These are phyloP conservation scores for Yamadazyma kitorensis DNA, from an alignment of 805 yeast species.

Conservation along the genomic window DNA sequence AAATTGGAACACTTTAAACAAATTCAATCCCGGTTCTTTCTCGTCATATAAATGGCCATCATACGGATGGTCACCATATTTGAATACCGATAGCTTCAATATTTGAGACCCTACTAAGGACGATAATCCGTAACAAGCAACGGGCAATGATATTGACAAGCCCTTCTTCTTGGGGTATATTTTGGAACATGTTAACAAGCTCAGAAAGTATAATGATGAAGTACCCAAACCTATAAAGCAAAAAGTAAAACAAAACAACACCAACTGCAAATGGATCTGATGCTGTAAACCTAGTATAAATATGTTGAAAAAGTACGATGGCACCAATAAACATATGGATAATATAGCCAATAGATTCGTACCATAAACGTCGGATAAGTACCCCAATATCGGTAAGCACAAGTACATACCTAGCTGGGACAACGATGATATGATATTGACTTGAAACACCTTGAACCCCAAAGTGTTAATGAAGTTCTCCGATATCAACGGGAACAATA, in stretches of 20 bases:
- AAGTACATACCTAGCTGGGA: conserved; percentile 81
- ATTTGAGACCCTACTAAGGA: conserved; percentile 71
- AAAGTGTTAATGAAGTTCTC: conserved; percentile 59
- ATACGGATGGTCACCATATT: conserved; percentile 10
- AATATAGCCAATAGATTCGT: conserved; percentile 67
- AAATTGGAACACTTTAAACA: conserved; percentile 50
- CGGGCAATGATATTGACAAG: conserved; percentile 83
- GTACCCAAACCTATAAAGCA: conserved; percentile 68
- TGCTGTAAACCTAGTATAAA: not conserved
- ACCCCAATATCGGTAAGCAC: conserved; percentile 78
- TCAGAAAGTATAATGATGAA: conserved; percentile 66
- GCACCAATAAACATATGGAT: conserved; percentile 59
- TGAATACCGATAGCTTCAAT: conserved; percentile 42
- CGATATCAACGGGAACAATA: conserved; percentile 78
- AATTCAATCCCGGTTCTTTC: conserved; percentile 45
- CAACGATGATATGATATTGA: conserved; percentile 70
- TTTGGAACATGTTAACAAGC: conserved; percentile 78
- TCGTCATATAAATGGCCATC: no score
- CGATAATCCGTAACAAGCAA: conserved; percentile 82
- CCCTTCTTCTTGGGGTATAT: conserved; percentile 77
- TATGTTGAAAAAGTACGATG: conserved; percentile 54
- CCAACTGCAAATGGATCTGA: not conserved
- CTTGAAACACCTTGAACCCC: conserved; percentile 58
- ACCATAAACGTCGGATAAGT: conserved; percentile 81
- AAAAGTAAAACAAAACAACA: conserved; percentile 46